Percentiles rank a stretch among this genome's conserved stretches.
These are phyloP conservation scores for Cryphonectria parasitica DNA, from an alignment of 2,329 filamentous ascomycete genomes.

Conservation along the genomic window DNA sequence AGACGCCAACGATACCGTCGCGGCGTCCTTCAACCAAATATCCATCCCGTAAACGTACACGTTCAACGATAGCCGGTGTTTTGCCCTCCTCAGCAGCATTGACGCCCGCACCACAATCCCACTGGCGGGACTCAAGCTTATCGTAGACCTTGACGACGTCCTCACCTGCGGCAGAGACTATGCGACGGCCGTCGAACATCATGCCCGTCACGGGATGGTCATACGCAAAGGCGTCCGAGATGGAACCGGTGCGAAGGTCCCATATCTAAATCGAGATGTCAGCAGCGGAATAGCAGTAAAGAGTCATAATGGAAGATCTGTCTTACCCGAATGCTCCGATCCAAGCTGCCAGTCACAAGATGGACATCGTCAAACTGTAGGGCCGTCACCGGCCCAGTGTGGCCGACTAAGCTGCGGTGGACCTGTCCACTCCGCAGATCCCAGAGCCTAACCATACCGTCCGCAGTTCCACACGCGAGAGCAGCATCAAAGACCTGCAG, in stretches of 20 bases:
- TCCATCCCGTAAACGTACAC: slow-evolving; percentile 88
- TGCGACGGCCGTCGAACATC: slow-evolving; percentile 93
- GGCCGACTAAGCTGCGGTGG: slow-evolving; percentile 92
- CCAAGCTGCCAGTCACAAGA: slow-evolving; percentile 88
- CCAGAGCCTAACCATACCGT: slow-evolving; percentile 96
- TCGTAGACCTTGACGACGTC: slow-evolving; percentile 98
- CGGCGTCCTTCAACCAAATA: slow-evolving; percentile 89
- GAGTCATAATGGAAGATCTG: neutral
- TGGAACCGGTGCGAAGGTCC: slow-evolving; percentile 95
- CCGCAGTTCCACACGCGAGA: slow-evolving; percentile 92
- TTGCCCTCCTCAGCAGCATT: slow-evolving; percentile 68
- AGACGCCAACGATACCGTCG: slow-evolving; percentile 88
- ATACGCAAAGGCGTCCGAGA: slow-evolving; percentile 95
- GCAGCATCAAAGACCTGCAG: slow-evolving; percentile 96
- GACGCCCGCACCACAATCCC: slow-evolving; percentile 90
- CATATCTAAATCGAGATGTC: slow-evolving; percentile 71
- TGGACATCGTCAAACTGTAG: slow-evolving; percentile 96
- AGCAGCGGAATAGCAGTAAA: neutral
- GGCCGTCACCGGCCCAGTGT: slow-evolving; percentile 92
- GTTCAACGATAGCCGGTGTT: slow-evolving; percentile 73
- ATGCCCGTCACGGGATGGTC: slow-evolving; percentile 90
- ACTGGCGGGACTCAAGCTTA: slow-evolving; percentile 92
- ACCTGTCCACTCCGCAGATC: slow-evolving; percentile 96
- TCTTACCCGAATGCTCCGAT: slow-evolving; percentile 91
- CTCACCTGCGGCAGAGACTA: slow-evolving; percentile 88